Evolutionary conservation across 345 rosid species (phyloP), one percentile per base, ranked within the genome.

Genomic region (Pistacia integerrima): DNA sequence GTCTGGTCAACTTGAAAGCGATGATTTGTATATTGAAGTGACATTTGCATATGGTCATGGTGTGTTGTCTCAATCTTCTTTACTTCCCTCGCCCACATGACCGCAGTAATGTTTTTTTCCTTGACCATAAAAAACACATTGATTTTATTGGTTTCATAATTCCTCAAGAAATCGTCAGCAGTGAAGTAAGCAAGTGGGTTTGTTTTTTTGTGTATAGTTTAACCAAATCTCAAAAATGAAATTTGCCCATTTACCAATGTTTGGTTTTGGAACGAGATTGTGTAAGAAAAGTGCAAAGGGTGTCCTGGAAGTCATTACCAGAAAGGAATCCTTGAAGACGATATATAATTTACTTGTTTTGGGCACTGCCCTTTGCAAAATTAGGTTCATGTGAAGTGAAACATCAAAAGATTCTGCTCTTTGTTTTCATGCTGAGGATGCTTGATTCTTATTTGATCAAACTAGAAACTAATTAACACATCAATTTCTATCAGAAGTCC

Each of bases 381-480:
- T 69, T 14, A 51, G 22, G 20, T 71, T 57, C 38, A 41, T 71
- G 52, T 56, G 74, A 57, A 56, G 10, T 38, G 64, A 36, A 38
- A 57, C 64, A 20, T 57, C 64, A 57, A 17, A 70, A 41, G 54
- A 20, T 13, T 51, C 38, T 30, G 59, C 11, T 44, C 55, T 2
- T 51, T 51, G 2, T 63, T 60, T 72, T 44, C 75, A 17, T 48
- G 25, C 28, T 46, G 17, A 72, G 30, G 46, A 41, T 41, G 48
- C 58, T 48, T 60, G 30, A 1, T n/a, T 64, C 30, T 72, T 28
- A n/a, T 46, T 60, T 46, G 55, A 35, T 61, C 49, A 54, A 30
- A 69, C 73, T 36, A 54, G 18, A 54, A 54, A 54, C n/a, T 13
- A 18, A 41, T 41, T 41, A 41, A 41, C 10, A 41, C 44, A 41